Evolutionary conservation across 495 filamentous ascomycete genomes (phyloP).

Genomic region (Tuber magnatum): DNA sequence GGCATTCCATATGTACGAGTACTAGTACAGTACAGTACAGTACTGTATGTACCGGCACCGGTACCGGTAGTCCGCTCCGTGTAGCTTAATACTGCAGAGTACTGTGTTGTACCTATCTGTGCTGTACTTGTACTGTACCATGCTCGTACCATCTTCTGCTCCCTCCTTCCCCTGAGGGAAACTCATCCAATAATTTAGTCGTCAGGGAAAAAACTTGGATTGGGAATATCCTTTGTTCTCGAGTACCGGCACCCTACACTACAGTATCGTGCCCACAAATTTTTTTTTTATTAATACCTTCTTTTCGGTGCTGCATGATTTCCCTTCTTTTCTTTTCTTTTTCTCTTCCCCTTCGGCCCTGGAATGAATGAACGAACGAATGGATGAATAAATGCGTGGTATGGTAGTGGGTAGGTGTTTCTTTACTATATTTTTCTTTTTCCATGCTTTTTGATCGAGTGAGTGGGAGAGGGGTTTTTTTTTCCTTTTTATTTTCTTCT

Average conservation of each 20-base stretch:
- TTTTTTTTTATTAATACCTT: neutral
- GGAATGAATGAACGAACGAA: neutral
- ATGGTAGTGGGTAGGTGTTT: neutral
- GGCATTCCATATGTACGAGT: neutral
- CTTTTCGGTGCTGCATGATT: neutral
- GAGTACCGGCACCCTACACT: no score
- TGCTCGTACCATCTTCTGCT: neutral
- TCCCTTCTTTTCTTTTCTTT: neutral
- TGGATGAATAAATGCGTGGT: neutral
- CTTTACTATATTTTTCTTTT: neutral
- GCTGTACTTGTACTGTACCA: neutral
- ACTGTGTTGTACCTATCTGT: neutral
- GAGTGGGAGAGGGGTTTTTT: neutral
- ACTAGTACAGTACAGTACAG: neutral
- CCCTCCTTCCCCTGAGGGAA: no score
- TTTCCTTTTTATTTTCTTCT: neutral
- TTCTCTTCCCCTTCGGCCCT: neutral
- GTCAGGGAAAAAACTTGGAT: neutral
- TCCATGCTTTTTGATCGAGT: neutral
- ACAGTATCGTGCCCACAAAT: neutral
- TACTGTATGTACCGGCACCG: neutral
- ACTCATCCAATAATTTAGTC: no score
- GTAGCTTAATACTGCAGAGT: neutral
- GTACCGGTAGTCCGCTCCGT: no score
- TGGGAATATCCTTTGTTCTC: neutral